Evolutionary conservation across 192 early-diverging fungal genomes (phyloP).

Genomic region (Coemansia sp.): DNA sequence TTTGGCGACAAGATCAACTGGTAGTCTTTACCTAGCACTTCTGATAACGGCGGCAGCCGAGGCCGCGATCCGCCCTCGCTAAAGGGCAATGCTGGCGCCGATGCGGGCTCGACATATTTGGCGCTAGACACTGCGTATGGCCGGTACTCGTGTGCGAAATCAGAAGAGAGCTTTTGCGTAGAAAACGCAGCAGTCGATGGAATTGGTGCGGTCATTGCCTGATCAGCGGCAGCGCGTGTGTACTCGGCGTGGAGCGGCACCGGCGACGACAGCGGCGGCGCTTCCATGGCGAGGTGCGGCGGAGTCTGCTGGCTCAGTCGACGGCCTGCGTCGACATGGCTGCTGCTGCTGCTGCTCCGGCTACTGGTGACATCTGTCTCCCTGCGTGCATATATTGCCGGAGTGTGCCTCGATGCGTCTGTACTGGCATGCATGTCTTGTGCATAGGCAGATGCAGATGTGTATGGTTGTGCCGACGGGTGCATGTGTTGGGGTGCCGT

Average conservation of each 20-base stretch:
- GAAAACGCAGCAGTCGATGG: constrained; percentile 20
- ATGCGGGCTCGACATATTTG: neutral
- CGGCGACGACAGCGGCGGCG: constrained; percentile 20
- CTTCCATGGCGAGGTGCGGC: constrained; percentile 4
- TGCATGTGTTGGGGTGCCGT: constrained; percentile 52
- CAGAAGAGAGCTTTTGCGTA: neutral
- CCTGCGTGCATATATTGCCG: constrained; percentile 52
- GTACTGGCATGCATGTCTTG: constrained; percentile 27
- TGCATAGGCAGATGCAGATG: constrained; percentile 33
- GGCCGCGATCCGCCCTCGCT: constrained; percentile 38
- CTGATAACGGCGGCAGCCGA: constrained; percentile 45
- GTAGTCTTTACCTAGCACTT: constrained; percentile 49
- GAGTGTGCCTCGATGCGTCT: constrained; percentile 21
- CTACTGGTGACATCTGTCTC: constrained; percentile 28
- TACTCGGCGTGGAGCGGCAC: constrained; percentile 1
- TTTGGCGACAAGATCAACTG: constrained; percentile 28
- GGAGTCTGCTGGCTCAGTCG: constrained; percentile 11
- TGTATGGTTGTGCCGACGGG: constrained; percentile 41
- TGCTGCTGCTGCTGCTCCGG: constrained; percentile 20
- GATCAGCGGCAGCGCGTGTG: constrained; percentile 2
- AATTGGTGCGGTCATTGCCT: constrained; percentile 32
- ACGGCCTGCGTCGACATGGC: neutral
- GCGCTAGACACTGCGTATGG: neutral
- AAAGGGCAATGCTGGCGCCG: constrained; percentile 32
- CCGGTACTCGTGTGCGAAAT: neutral